Percentiles rank a stretch among this genome's conserved stretches.
Conservation (phyloP, 2,329 filamentous ascomycete species). For the Dendryphion nanum region DNA sequence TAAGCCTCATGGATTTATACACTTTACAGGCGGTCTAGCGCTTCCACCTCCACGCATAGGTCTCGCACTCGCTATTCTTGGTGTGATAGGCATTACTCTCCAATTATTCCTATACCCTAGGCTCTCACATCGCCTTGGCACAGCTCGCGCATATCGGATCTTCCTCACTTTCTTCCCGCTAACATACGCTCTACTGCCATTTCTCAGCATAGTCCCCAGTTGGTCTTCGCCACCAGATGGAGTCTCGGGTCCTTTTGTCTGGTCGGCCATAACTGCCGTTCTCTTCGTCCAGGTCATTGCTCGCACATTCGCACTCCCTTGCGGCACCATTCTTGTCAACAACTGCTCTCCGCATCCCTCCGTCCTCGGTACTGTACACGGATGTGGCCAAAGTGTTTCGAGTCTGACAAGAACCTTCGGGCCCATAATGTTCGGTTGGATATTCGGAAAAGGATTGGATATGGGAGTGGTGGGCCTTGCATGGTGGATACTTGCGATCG, state of each 20-base stretch:
- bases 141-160: conserved; percentile 40
- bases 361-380: conserved; percentile 58
- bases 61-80: conserved; percentile 48
- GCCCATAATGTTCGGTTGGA: conserved; percentile 58
- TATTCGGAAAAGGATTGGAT: conserved; percentile 60
- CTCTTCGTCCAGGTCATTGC: conserved; percentile 47
- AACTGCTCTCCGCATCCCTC: conserved; percentile 54
- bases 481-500: conserved; percentile 56
- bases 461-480: conserved; percentile 58
- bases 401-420: conserved; percentile 61
- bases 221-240: conserved; percentile 37
- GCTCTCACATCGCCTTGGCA: conserved; percentile 43
- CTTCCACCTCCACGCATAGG: conserved; percentile 49
- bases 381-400: conserved; percentile 59
- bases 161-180: conserved; percentile 46
- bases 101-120: conserved; percentile 48
- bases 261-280: conserved; percentile 43
- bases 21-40: conserved; percentile 50
- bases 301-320: conserved; percentile 55
- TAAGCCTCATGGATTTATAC: conserved; percentile 40
- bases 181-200: conserved; percentile 45
- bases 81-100: conserved; percentile 46
- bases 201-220: conserved; percentile 44
- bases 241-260: conserved; percentile 42
- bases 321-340: conserved; percentile 53